These are phyloP conservation scores for Reticulascus tulasneorum DNA, from an alignment of 2,329 filamentous ascomycete species.

Conservation along the genomic window DNA sequence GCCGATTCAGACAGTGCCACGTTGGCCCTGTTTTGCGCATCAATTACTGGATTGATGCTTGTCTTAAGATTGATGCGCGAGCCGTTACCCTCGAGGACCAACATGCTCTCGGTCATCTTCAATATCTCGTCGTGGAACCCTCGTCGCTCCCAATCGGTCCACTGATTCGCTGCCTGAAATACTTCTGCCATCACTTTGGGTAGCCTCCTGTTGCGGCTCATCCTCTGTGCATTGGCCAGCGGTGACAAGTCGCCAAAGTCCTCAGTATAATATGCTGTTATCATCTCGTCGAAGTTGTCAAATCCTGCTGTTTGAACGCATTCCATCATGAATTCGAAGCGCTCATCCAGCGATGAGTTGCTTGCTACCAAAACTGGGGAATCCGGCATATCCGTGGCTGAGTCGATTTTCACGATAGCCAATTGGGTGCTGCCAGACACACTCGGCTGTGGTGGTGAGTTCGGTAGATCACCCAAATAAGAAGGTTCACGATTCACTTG, in stretches of 20 bases:
- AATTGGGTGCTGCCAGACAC: too few species aligned
- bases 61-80: neutral
- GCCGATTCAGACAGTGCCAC: too few species aligned
- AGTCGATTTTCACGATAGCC: too few species aligned
- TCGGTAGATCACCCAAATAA: too few species aligned
- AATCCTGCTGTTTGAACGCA: constrained; percentile 19
- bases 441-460: too few species aligned
- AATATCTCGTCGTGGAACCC: constrained; percentile 23
- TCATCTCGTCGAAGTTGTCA: constrained; percentile 20
- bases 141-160: constrained; percentile 15
- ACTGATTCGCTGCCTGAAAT: constrained; percentile 11
- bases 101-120: constrained; percentile 17
- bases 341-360: constrained; percentile 14
- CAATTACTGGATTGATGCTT: constrained; percentile 10
- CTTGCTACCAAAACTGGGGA: too few species aligned
- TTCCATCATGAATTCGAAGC: constrained; percentile 18
- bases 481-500: too few species aligned
- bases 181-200: constrained; percentile 19
- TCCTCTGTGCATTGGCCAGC: constrained; percentile 20
- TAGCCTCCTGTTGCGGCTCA: constrained; percentile 20
- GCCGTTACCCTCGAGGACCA: constrained; percentile 13
- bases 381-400: too few species aligned
- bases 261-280: constrained; percentile 21
- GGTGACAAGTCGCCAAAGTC: constrained; percentile 15
- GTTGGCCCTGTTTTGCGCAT: constrained; percentile 15